A percentile compares a stretch with the other conserved stretches of the same genome.
phyloP scores from a whole-genome alignment of 78 protist species.

The slime mould (Dictyostelium discoideum) region DNA sequence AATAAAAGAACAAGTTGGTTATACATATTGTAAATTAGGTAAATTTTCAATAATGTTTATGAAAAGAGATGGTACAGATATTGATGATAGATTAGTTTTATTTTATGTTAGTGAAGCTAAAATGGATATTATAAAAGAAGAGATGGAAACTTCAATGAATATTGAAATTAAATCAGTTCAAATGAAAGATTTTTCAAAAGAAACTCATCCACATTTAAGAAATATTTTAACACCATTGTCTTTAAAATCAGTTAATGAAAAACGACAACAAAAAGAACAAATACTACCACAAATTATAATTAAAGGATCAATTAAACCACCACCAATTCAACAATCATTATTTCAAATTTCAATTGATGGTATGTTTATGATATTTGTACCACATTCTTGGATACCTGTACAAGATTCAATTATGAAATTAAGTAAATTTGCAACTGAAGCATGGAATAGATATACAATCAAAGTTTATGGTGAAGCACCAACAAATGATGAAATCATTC shows the following conservation, averaged over 20 bases:
- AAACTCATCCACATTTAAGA: conserved; percentile 41
- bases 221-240: conserved; percentile 10
- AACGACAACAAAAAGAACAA: background rate
- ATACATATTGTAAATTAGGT: conserved; percentile 8
- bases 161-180: background rate
- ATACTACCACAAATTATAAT: conserved; percentile 12
- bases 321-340: conserved; percentile 66
- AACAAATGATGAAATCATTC: conserved; percentile 38
- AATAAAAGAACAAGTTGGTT: conserved; percentile 20
- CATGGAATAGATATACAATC: conserved; percentile 49
- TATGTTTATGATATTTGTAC: conserved; percentile 44
- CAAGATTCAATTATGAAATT: conserved; percentile 38
- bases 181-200: conserved; percentile 39
- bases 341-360: conserved; percentile 40
- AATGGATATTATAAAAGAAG: conserved; percentile 12
- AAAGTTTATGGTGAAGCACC: conserved; percentile 70
- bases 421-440: background rate
- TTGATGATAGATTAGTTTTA: conserved; percentile 42
- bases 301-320: conserved; percentile 61
- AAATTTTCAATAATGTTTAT: conserved; percentile 57
- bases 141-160: conserved; percentile 40
- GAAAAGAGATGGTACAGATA: conserved; percentile 47
- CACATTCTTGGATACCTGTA: conserved; percentile 58
- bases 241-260: background rate
- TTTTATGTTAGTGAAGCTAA: conserved; percentile 17